A percentile compares a stretch with the other conserved stretches of the same genome.
These are phyloP conservation scores for Mariannaea elegans DNA, from an alignment of 2,329 filamentous ascomycete genomes.

Conservation along the genomic window DNA sequence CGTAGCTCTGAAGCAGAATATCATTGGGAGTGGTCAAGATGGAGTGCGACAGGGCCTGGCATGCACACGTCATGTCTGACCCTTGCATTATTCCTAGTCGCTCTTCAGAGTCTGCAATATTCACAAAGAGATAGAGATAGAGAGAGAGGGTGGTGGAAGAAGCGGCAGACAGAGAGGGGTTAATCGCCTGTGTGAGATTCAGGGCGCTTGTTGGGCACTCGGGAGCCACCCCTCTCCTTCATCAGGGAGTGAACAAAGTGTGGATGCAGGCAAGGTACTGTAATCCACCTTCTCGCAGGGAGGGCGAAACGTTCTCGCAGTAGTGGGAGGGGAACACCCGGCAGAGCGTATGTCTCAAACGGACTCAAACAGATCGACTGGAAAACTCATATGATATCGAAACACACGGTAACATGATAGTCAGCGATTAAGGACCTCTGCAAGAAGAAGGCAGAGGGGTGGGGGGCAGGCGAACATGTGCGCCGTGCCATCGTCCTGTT, in stretches of 20 bases:
- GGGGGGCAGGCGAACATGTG: conserved; percentile 12
- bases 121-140: not conserved
- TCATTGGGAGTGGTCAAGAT: conserved; percentile 5
- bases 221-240: conserved; percentile 13
- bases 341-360: not conserved
- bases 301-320: conserved; percentile 11
- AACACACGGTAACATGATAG: conserved; percentile 25
- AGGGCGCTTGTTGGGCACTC: conserved; percentile 33
- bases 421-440: conserved; percentile 7
- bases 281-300: conserved; percentile 21
- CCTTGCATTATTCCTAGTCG: conserved; percentile 24
- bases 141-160: not conserved
- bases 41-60: conserved; percentile 10
- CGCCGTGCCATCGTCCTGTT: conserved; percentile 13
- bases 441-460: not conserved
- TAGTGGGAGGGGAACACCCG: not conserved
- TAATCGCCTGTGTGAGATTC: conserved; percentile 35
- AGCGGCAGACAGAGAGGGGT: conserved; percentile 19
- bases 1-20: conserved; percentile 4
- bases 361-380: conserved; percentile 4
- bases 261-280: conserved; percentile 1
- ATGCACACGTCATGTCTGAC: conserved; percentile 17
- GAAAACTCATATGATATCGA: conserved; percentile 11
- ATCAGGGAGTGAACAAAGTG: not conserved
- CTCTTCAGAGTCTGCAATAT: conserved; percentile 6